Conservation (phyloP, 768 basidiomycete genomes). For the Rhizopogon salebrosus region DNA sequence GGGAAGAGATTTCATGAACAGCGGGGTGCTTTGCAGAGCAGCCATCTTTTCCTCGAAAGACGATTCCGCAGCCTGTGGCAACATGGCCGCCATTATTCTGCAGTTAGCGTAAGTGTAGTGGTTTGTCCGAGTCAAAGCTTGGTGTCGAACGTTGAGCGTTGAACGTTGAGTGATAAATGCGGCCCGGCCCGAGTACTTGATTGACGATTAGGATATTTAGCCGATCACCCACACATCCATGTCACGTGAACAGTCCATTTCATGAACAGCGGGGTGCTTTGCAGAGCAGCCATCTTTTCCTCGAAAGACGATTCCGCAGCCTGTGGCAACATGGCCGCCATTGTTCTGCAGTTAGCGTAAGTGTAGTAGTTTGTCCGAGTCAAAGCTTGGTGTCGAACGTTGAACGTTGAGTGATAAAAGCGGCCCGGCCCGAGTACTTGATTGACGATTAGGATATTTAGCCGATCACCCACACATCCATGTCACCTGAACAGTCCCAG, state of each 20-base stretch:
- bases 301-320: slow-evolving; percentile 18
- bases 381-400: not conserved
- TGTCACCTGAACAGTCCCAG: not conserved
- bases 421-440: too few relatives aligned
- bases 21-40: slow-evolving; percentile 62
- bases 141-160: not conserved
- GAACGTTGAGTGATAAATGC: not conserved
- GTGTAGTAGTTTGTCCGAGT: too few relatives aligned
- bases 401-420: too few relatives aligned
- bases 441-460: too few relatives aligned
- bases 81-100: slow-evolving; percentile 13
- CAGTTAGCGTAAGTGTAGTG: not conserved
- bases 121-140: not conserved
- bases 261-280: slow-evolving; percentile 90
- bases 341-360: too few relatives aligned
- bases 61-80: slow-evolving; percentile 17
- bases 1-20: slow-evolving; percentile 92
- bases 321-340: slow-evolving; percentile 20
- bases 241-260: too few relatives aligned
- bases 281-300: slow-evolving; percentile 40
- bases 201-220: slow-evolving; percentile 7
- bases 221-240: not conserved
- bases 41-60: slow-evolving; percentile 33
- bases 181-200: too few relatives aligned
- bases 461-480: not conserved